phyloP scores from a whole-genome alignment of 2,329 filamentous ascomycete genomes.

The Diaporthe sp. region DNA sequence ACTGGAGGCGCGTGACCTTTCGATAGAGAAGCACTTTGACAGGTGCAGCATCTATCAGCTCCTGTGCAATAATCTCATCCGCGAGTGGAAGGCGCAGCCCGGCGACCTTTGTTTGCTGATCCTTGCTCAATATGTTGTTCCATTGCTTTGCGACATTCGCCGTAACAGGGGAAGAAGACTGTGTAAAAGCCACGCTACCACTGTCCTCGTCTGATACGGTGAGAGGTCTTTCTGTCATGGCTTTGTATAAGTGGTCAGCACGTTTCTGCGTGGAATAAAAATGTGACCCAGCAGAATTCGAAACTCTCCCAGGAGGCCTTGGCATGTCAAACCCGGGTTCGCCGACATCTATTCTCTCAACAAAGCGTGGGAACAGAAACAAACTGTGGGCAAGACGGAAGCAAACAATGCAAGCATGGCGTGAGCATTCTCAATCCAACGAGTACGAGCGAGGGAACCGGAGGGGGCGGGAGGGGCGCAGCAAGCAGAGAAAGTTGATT shows the following conservation, averaged over 20 bases:
- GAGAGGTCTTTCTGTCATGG: slow-evolving; percentile 59
- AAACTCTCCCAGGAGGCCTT: too few relatives aligned
- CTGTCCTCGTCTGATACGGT: slow-evolving; percentile 57
- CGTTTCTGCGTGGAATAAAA: neutral
- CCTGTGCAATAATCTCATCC: slow-evolving; percentile 62
- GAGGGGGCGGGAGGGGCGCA: neutral
- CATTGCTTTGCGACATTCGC: slow-evolving; percentile 25
- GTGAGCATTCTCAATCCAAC: neutral
- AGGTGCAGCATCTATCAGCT: slow-evolving; percentile 66
- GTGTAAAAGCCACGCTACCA: slow-evolving; percentile 24
- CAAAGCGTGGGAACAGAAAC: neutral
- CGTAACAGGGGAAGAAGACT: neutral
- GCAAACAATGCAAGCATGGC: neutral
- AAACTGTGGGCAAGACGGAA: neutral
- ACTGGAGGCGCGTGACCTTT: slow-evolving; percentile 67
- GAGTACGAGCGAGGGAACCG: neutral
- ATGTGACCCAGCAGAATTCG: neutral
- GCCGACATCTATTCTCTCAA: neutral
- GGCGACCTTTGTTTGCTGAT: slow-evolving; percentile 34
- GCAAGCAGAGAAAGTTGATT: neutral
- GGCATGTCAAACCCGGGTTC: neutral
- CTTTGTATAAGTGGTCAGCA: slow-evolving; percentile 41
- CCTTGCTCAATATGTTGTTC: slow-evolving; percentile 38
- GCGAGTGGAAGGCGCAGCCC: slow-evolving; percentile 66
- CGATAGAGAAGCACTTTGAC: slow-evolving; percentile 72